These are phyloP conservation scores for Xylaria grammica DNA, from an alignment of 495 filamentous ascomycete species.

Conservation along the genomic window DNA sequence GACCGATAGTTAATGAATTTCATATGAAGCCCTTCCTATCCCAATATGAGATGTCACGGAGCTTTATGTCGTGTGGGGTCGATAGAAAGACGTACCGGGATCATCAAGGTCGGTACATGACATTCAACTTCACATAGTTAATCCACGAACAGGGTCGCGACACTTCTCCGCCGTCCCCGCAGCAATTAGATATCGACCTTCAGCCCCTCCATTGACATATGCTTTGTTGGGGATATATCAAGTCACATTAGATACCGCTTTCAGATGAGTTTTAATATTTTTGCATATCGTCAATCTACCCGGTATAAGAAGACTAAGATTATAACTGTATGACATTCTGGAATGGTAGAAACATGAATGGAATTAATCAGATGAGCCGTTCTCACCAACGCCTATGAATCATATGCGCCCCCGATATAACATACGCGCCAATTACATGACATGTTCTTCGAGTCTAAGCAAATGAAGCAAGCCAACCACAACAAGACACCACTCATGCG, in stretches of 20 bases:
- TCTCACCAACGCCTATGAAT: background rate
- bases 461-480: background rate
- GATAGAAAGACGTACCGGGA: background rate
- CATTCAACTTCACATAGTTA: background rate
- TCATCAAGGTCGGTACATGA: slow-evolving; percentile 1
- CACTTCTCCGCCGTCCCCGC: background rate
- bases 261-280: background rate
- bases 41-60: too few relatives aligned
- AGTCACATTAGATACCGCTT: background rate
- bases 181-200: background rate
- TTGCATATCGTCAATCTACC: background rate
- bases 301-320: background rate
- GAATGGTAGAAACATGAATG: background rate
- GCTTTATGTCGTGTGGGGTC: background rate
- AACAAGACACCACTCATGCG: background rate
- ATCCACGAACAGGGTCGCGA: slow-evolving; percentile 19
- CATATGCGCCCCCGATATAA: background rate
- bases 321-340: background rate
- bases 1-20: background rate
- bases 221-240: background rate
- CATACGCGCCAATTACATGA: too few relatives aligned
- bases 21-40: background rate
- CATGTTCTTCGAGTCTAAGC: background rate
- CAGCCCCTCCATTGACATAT: background rate
- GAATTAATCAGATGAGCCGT: background rate